These are phyloP conservation scores for Eremothecium cymbalariae DNA, from an alignment of 1,139 yeast genomes.

Conservation along the genomic window DNA sequence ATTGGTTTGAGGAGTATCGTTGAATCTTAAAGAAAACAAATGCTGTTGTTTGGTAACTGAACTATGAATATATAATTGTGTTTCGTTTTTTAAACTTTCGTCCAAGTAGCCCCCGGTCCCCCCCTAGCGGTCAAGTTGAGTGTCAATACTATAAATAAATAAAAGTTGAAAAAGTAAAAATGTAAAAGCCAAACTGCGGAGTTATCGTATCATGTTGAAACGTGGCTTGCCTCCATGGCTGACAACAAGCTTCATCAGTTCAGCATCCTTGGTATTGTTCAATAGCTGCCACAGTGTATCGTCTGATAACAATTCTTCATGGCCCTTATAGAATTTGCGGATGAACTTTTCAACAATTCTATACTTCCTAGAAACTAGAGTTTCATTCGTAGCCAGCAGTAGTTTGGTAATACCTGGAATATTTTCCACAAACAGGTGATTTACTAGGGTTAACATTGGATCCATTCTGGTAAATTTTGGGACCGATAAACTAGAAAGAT, in stretches of 20 bases:
- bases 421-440: constrained; percentile 6
- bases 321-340: constrained; percentile 9
- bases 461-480: constrained; percentile 8
- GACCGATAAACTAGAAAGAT: constrained; percentile 7
- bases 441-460: constrained; percentile 9
- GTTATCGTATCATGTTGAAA: constrained; percentile 11
- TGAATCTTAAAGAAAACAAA: constrained; percentile 8
- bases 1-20: constrained; percentile 82
- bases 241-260: constrained; percentile 16
- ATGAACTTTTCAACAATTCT: constrained; percentile 9
- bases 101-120: too few relatives aligned
- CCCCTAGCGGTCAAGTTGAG: too few relatives aligned
- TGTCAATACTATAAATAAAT: too few relatives aligned
- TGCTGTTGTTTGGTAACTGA: not conserved
- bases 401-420: constrained; percentile 7
- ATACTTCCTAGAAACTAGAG: constrained; percentile 6
- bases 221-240: constrained; percentile 21
- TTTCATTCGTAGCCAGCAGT: constrained; percentile 9
- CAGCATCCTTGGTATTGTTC: constrained; percentile 13
- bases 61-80: not conserved
- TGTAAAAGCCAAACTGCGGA: too few relatives aligned
- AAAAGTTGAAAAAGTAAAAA: too few relatives aligned
- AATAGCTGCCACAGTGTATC: constrained; percentile 20
- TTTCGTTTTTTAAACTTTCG: too few relatives aligned
- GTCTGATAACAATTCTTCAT: constrained; percentile 14